These are phyloP conservation scores for Mycena latifolia DNA, from an alignment of 768 basidiomycete genomes.

Conservation along the genomic window DNA sequence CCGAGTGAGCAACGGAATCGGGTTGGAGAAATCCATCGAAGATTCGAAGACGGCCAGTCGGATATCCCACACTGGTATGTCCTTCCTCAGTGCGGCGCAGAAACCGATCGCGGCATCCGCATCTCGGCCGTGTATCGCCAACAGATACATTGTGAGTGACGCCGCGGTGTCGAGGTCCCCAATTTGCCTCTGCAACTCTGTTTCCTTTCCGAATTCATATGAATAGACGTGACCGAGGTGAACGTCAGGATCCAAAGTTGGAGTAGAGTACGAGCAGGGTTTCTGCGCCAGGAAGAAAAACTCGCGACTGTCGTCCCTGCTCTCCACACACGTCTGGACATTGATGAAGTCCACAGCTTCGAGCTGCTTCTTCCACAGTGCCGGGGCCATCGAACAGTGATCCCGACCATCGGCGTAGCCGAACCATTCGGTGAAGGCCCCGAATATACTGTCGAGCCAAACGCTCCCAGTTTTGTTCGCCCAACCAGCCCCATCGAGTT, in stretches of 20 bases:
- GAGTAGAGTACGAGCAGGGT: not conserved
- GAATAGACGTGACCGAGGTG: not conserved
- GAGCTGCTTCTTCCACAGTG: conserved; percentile 7
- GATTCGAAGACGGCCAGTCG: conserved; percentile 21
- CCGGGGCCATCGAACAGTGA: conserved; percentile 10
- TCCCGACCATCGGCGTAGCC: not conserved
- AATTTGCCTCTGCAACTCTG: not conserved
- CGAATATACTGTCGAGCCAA: conserved; percentile 23
- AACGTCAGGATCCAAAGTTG: too few relatives aligned
- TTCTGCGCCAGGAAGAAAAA: conserved; percentile 22
- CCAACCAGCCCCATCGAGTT: conserved; percentile 16
- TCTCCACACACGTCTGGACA: conserved; percentile 3
- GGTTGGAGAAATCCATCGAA: not conserved
- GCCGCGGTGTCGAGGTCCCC: not conserved
- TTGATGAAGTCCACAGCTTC: not conserved
- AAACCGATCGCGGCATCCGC: conserved; percentile 15
- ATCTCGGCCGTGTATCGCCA: conserved; percentile 8
- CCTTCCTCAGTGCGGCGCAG: conserved; percentile 3
- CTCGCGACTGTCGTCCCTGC: not conserved
- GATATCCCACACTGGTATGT: conserved; percentile 8
- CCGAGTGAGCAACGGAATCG: not conserved
- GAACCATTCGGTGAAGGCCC: conserved; percentile 22
- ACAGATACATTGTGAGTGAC: not conserved
- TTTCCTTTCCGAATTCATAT: conserved; percentile 18
- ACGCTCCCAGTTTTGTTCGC: not conserved